Base-by-base conservation (phyloP, 2,329 filamentous ascomycete species). In the Neofusicoccum umdonicola region DNA sequence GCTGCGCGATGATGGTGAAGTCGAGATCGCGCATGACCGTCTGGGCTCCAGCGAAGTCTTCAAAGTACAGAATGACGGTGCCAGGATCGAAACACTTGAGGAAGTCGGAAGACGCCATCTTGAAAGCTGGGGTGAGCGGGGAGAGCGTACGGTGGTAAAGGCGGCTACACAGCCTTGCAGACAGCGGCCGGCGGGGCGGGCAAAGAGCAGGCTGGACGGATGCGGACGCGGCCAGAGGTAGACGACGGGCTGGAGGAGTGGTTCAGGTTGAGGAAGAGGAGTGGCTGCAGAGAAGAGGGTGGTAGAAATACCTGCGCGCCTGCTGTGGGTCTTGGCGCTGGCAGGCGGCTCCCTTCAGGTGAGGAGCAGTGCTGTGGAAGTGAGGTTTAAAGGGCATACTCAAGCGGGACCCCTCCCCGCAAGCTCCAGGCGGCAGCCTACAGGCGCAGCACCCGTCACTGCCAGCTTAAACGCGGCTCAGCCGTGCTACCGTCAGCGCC, bases 41-140 rank as follows among this genome's bases (percentile, higher is more conserved):
- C 13, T 12, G 69, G 17, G 71, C 57, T 35, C 74, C 74, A 44
- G 72, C 68, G 17, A 70, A 68, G n/a, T 76, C 68, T 2, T 72
- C 70, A 51, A 75, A 74, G 22, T 73, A 73, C 22, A 78, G 66
- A 60, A 66, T 75, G 41, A 70, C 77, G 68, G 66, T 66, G 60
- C 37, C 70, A 63, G n/a, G 31, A 22, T 52, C 63, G 67, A 58
- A 44, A 44, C 11, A 41, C 31, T 47, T 67, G 61, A 54, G 71
- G 17, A 65, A 73, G 6, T 22, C 27, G 22, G 37, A 45, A 11
- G n/a, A 8, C 12, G 12, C n/a, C 42, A 44, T 44, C 15, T 12
- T 44, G 42, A 15, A 44, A 44, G n/a, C n/a, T 44, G 42, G n/a
- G 6, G 15, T 15, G 5, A 15, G 37, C 42, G 42, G 17, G 6